A percentile compares a stretch with the other conserved stretches of the same genome.
These are phyloP conservation scores for Auriscalpium vulgare DNA, from an alignment of 768 basidiomycete genomes.

Conservation along the genomic window DNA sequence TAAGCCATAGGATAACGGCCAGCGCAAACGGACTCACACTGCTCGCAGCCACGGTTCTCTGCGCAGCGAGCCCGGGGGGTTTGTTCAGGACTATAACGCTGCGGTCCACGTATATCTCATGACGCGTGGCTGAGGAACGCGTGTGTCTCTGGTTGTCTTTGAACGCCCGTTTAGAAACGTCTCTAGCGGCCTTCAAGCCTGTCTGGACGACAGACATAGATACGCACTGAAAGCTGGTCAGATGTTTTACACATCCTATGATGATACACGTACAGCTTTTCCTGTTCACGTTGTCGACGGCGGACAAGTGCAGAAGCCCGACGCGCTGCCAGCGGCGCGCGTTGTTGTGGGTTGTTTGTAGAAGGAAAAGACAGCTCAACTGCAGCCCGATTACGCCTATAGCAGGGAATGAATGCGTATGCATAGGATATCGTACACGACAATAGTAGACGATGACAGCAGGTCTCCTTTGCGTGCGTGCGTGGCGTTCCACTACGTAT, in stretches of 20 bases:
- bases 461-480: no score
- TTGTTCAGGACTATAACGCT: conserved; percentile 14
- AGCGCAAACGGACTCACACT: background rate
- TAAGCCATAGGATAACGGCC: background rate
- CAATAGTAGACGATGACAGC: no score
- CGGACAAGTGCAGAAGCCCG: background rate
- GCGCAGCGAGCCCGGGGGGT: conserved; percentile 12
- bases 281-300: background rate
- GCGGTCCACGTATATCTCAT: conserved; percentile 11
- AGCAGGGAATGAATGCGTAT: no score
- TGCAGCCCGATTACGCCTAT: background rate
- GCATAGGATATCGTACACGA: no score
- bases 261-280: background rate
- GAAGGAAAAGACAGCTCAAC: background rate
- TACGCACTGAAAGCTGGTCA: background rate
- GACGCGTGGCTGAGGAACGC: background rate
- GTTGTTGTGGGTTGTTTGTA: background rate
- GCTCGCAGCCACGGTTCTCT: background rate
- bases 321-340: background rate
- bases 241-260: background rate
- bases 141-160: background rate
- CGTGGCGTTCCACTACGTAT: no score
- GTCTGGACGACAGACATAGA: background rate
- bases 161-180: background rate
- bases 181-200: background rate